Percentiles rank a stretch among this genome's conserved stretches.
Conservation (phyloP, 176 grass and related monocot genomes). For the Oryza punctata region DNA sequence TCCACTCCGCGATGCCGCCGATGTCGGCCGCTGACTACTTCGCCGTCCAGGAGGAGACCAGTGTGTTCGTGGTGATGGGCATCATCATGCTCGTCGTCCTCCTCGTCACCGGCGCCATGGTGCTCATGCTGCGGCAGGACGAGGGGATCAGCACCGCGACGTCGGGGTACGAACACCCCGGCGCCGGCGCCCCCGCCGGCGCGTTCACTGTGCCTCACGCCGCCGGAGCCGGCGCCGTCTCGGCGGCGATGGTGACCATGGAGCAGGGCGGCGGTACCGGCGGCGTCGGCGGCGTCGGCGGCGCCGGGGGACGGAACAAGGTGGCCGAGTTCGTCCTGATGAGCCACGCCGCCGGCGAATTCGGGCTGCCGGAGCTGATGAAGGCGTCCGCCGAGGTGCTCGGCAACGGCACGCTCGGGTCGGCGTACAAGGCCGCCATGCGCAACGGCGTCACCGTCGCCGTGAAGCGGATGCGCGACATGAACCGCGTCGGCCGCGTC, state of each 20-base stretch:
- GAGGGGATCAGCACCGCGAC: constrained; percentile 18
- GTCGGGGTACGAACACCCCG: constrained; percentile 22
- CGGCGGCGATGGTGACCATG: constrained; percentile 3
- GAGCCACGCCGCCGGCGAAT: constrained; percentile 38
- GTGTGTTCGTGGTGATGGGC: constrained; percentile 44
- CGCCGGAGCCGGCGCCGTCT: not conserved
- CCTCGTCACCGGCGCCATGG: constrained; percentile 40
- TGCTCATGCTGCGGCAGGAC: constrained; percentile 43
- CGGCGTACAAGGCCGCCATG: constrained; percentile 87
- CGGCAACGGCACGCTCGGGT: constrained; percentile 72
- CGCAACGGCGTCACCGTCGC: constrained; percentile 52
- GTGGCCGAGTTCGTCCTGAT: constrained; percentile 66
- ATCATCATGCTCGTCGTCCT: constrained; percentile 51
- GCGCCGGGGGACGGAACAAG: not conserved
- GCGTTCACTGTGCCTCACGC: not conserved
- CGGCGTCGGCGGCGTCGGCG: not conserved
- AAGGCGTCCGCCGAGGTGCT: constrained; percentile 87
- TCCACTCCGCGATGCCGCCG: not conserved
- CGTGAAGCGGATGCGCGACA: constrained; percentile 87
- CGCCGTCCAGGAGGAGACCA: constrained; percentile 42
- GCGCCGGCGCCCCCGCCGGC: not conserved
- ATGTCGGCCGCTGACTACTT: not conserved
- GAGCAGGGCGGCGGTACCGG: not conserved
- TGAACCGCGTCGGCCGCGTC: constrained; percentile 71
- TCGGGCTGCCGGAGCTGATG: constrained; percentile 85